A percentile compares a stretch with the other conserved stretches of the same genome.
phyloP scores from a whole-genome alignment of 2,329 filamentous ascomycete genomes.

The Juglanconis oblonga region DNA sequence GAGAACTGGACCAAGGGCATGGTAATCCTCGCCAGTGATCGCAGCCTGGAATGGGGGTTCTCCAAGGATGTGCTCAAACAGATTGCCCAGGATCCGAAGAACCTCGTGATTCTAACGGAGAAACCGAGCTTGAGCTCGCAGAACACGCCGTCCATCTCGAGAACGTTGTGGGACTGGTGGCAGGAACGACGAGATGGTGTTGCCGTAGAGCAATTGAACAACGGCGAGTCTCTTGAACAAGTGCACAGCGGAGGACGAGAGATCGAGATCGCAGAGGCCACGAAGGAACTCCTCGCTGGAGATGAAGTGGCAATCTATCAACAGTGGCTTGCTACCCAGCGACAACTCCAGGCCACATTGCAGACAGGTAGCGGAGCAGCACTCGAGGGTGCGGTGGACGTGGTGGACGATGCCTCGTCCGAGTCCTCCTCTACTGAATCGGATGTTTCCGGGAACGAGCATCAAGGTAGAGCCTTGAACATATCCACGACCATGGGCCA shows the following conservation, averaged over 20 bases:
- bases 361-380: conserved; percentile 66
- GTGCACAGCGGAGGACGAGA: conserved; percentile 63
- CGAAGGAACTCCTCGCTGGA: conserved; percentile 65
- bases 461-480: conserved; percentile 89
- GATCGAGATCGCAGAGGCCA: conserved; percentile 58
- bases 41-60: conserved; percentile 91
- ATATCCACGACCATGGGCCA: conserved; percentile 83
- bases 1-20: conserved; percentile 48
- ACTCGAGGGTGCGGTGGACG: conserved; percentile 68
- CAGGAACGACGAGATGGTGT: conserved; percentile 65
- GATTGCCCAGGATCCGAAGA: conserved; percentile 73
- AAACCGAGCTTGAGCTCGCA: conserved; percentile 49
- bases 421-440: conserved; percentile 76
- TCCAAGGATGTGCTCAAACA: conserved; percentile 75
- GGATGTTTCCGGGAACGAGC: conserved; percentile 84
- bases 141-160: conserved; percentile 59
- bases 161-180: conserved; percentile 78
- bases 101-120: conserved; percentile 85
- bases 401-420: conserved; percentile 79
- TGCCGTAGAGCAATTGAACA: conserved; percentile 52
- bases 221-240: conserved; percentile 60
- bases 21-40: conserved; percentile 89
- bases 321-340: conserved; percentile 85
- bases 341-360: conserved; percentile 79
- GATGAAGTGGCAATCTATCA: conserved; percentile 82